Percentiles rank a stretch among this genome's conserved stretches.
phyloP scores from a whole-genome alignment of 2,329 filamentous ascomycete species.

The Polytolypa hystricis region DNA sequence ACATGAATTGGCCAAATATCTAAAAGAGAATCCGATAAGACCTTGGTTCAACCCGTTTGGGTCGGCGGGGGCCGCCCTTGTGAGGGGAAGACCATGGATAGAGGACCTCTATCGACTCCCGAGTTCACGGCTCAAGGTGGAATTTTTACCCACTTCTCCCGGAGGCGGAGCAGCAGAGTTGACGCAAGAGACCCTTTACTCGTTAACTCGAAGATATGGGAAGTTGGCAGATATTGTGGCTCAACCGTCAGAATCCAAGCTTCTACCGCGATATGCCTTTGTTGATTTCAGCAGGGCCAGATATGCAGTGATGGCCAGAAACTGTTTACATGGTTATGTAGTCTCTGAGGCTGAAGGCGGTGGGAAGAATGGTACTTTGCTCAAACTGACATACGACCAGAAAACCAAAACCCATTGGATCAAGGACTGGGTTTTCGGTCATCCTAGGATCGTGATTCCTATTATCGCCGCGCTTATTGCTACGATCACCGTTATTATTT shows the following conservation, averaged over 20 bases:
- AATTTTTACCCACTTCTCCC: slow-evolving; percentile 65
- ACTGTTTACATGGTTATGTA: slow-evolving; percentile 78
- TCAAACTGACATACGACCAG: slow-evolving; percentile 75
- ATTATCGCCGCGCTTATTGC: slow-evolving; percentile 69
- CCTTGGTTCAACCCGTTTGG: slow-evolving; percentile 86
- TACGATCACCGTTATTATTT: slow-evolving; percentile 72
- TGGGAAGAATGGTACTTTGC: slow-evolving; percentile 61
- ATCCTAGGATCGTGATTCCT: slow-evolving; percentile 82
- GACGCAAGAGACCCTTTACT: slow-evolving; percentile 77
- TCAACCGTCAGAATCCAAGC: slow-evolving; percentile 77
- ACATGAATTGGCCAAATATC: slow-evolving; percentile 48
- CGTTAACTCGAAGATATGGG: slow-evolving; percentile 78
- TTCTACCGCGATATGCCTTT: slow-evolving; percentile 66
- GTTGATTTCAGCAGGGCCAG: slow-evolving; percentile 64
- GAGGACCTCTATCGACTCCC: slow-evolving; percentile 84
- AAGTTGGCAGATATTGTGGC: slow-evolving; percentile 77
- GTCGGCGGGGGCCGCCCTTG: slow-evolving; percentile 57
- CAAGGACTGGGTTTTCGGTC: slow-evolving; percentile 75
- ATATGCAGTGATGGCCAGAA: slow-evolving; percentile 77
- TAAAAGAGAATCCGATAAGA: slow-evolving; percentile 60
- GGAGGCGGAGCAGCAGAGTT: slow-evolving; percentile 66
- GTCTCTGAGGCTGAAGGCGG: slow-evolving; percentile 59
- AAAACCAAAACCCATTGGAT: slow-evolving; percentile 67
- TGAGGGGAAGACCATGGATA: slow-evolving; percentile 81
- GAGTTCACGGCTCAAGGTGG: slow-evolving; percentile 62